phyloP scores from a whole-genome alignment of 306 rosid genomes.

The Phaseolus lunatus region DNA sequence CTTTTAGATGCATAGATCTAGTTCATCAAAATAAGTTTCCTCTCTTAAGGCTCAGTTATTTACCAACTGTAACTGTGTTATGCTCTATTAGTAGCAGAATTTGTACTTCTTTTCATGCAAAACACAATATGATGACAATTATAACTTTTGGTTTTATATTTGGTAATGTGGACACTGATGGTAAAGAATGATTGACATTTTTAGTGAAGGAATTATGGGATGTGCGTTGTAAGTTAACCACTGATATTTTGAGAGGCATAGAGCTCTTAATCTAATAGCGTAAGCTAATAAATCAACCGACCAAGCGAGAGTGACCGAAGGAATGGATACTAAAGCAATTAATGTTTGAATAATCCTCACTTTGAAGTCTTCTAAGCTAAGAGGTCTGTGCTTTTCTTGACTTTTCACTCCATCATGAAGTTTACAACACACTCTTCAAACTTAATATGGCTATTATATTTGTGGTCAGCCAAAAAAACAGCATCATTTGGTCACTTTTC shows the following conservation, averaged over 20 bases:
- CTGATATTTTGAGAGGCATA: conserved; percentile 1
- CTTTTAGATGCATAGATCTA: too few species aligned
- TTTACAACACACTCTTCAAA: conserved; percentile 43
- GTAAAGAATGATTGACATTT: conserved; percentile 24
- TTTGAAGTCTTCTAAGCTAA: conserved; percentile 54
- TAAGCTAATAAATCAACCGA: conserved; percentile 39
- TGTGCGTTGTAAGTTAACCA: not conserved
- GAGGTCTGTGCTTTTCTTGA: conserved; percentile 39
- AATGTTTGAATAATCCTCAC: conserved; percentile 33
- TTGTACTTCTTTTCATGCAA: not conserved
- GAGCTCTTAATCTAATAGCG: conserved; percentile 10
- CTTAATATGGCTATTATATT: conserved; percentile 30
- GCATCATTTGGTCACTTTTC: conserved; percentile 36
- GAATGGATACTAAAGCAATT: conserved; percentile 38
- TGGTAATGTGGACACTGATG: conserved; percentile 7
- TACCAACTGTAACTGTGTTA: too few species aligned
- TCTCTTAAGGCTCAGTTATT: too few species aligned
- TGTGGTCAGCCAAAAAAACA: conserved; percentile 39
- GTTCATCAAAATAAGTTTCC: too few species aligned
- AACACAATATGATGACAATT: not conserved
- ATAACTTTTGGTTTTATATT: not conserved
- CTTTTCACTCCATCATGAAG: conserved; percentile 47
- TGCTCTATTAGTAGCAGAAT: too few species aligned
- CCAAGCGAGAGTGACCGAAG: conserved; percentile 39
- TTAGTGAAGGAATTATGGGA: conserved; percentile 1